Evolutionary conservation across 192 early-diverging fungal species (phyloP).

Genomic region (Gaertneriomyces sp.): DNA sequence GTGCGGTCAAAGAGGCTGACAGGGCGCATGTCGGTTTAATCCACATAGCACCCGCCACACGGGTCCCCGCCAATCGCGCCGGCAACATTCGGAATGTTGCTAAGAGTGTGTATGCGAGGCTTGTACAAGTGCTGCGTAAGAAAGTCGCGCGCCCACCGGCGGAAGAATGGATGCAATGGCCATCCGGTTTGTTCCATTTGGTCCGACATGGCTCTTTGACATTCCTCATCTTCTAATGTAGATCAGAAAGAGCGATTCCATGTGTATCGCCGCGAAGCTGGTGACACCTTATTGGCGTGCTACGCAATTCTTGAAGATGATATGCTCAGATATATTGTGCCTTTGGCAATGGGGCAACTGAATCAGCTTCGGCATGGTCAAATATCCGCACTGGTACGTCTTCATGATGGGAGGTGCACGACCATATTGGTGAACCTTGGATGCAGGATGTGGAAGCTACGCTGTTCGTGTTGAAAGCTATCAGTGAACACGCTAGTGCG

Average conservation of each 20-base stretch:
- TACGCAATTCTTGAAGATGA: conserved; percentile 24
- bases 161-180: conserved; percentile 27
- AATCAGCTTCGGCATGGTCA: conserved; percentile 4
- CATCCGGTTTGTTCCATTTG: conserved; percentile 13
- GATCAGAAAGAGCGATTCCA: conserved; percentile 36
- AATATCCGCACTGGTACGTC: no score
- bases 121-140: conserved; percentile 20
- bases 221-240: conserved; percentile 7
- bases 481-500: conserved; percentile 27
- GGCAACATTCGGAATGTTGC: conserved; percentile 17
- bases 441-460: conserved; percentile 32
- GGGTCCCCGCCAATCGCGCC: not conserved
- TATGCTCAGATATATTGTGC: conserved; percentile 25
- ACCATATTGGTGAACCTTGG: not conserved
- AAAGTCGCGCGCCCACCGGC: conserved; percentile 31
- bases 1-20: not conserved
- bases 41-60: conserved; percentile 5
- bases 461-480: conserved; percentile 30
- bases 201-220: not conserved
- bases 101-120: conserved; percentile 14
- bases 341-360: conserved; percentile 18
- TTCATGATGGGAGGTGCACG: conserved; percentile 5
- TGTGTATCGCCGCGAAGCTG: conserved; percentile 29
- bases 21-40: not conserved
- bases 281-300: conserved; percentile 30